A percentile compares a stretch with the other conserved stretches of the same genome.
These are phyloP conservation scores for Mycena amicta DNA, from an alignment of 768 basidiomycete genomes.

Conservation along the genomic window DNA sequence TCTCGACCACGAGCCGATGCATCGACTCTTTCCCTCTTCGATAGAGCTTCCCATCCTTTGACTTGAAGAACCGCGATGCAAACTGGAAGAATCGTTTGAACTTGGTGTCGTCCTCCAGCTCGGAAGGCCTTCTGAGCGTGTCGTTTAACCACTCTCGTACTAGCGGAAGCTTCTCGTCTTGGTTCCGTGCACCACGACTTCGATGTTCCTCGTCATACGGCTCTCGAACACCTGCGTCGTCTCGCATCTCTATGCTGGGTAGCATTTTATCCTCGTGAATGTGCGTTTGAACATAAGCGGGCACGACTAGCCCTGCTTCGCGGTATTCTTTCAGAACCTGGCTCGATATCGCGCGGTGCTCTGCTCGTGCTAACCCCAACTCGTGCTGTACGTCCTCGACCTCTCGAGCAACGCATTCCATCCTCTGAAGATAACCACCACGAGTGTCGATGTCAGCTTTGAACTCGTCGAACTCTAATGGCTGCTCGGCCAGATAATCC, in stretches of 20 bases:
- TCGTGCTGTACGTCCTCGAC: background rate
- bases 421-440: slow-evolving; percentile 1
- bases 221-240: background rate
- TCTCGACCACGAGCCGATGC: background rate
- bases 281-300: background rate
- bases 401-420: background rate
- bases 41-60: background rate
- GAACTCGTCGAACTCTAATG: slow-evolving; percentile 8
- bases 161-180: background rate
- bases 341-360: background rate
- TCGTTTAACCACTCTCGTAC: background rate
- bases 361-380: background rate
- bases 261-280: background rate
- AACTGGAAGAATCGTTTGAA: background rate
- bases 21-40: background rate
- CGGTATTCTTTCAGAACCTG: background rate
- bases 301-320: background rate
- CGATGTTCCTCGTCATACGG: background rate
- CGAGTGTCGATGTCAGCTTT: slow-evolving; percentile 1
- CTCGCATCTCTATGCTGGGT: background rate
- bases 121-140: background rate
- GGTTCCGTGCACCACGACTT: background rate
- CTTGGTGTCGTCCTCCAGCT: background rate
- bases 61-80: background rate
- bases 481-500: slow-evolving; percentile 2